Conservation (phyloP, 805 yeast genomes). For the Suhomyces prunicola region DNA sequence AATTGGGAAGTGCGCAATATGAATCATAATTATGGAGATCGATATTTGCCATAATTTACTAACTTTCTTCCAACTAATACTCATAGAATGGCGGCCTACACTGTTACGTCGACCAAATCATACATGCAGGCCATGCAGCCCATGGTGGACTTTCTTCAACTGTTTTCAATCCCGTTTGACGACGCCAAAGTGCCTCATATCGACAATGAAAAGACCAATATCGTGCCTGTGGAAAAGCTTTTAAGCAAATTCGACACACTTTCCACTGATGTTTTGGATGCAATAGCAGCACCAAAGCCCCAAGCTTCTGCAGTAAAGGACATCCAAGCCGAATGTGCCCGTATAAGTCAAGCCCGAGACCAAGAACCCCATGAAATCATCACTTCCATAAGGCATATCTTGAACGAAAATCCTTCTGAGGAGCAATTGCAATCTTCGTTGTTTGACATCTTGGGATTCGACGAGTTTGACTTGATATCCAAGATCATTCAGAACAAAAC, state of each 20-base stretch:
- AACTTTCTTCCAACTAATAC: background rate
- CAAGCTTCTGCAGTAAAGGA: constrained; percentile 12
- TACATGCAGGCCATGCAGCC: constrained; percentile 77
- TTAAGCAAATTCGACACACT: constrained; percentile 39
- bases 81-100: constrained; percentile 34
- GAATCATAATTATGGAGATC: constrained; percentile 3
- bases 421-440: constrained; percentile 67
- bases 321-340: constrained; percentile 27
- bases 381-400: constrained; percentile 26
- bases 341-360: constrained; percentile 31
- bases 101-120: constrained; percentile 64
- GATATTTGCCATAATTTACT: background rate
- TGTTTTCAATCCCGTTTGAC: constrained; percentile 17
- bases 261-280: constrained; percentile 24
- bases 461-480: constrained; percentile 76
- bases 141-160: constrained; percentile 50
- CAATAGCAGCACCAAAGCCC: constrained; percentile 16
- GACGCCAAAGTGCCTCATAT: constrained; percentile 32
- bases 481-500: constrained; percentile 50
- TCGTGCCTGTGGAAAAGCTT: constrained; percentile 27
- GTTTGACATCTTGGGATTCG: constrained; percentile 81
- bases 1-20: background rate
- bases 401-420: constrained; percentile 41
- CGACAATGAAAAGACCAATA: constrained; percentile 32
- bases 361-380: constrained; percentile 32